Conservation (phyloP, 176 grass and related monocot species). For the Lolium multiflorum region DNA sequence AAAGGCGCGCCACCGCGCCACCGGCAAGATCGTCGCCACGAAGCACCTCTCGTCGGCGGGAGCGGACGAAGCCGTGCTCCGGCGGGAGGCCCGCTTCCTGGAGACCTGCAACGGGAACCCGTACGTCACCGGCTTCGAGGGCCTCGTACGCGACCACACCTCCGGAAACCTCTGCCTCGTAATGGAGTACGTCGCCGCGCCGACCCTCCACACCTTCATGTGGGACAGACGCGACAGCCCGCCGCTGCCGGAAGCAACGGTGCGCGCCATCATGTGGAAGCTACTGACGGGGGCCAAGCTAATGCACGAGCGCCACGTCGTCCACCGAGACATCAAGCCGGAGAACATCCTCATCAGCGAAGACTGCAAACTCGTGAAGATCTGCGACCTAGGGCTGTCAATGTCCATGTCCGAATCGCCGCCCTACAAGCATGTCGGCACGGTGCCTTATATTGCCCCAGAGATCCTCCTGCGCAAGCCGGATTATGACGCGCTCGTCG, state of each 20-base stretch:
- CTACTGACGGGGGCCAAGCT: conserved; percentile 9
- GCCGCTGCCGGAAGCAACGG: conserved; percentile 27
- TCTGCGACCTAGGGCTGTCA: not conserved
- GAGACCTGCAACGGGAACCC: conserved; percentile 12
- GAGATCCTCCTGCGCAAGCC: conserved; percentile 22
- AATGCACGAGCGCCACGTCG: not conserved
- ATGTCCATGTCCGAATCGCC: not conserved
- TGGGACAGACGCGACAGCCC: not conserved
- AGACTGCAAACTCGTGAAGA: not conserved
- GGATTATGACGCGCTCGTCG: conserved; percentile 39
- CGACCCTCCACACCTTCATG: not conserved
- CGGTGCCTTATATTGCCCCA: conserved; percentile 25
- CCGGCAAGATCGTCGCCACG: not conserved
- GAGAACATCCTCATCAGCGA: conserved; percentile 25
- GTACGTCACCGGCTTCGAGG: conserved; percentile 30
- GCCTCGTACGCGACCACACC: not conserved
- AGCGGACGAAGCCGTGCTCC: not conserved
- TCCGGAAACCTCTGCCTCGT: not conserved
- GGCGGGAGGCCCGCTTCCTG: not conserved
- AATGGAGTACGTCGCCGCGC: conserved; percentile 34
- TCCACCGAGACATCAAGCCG: conserved; percentile 37
- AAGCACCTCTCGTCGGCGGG: no score
- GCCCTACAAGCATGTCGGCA: conserved; percentile 37
- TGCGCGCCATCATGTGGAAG: conserved; percentile 36
- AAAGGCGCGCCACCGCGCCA: not conserved